These are phyloP conservation scores for Saturnispora sekii DNA, from an alignment of 805 yeast species.

Conservation along the genomic window DNA sequence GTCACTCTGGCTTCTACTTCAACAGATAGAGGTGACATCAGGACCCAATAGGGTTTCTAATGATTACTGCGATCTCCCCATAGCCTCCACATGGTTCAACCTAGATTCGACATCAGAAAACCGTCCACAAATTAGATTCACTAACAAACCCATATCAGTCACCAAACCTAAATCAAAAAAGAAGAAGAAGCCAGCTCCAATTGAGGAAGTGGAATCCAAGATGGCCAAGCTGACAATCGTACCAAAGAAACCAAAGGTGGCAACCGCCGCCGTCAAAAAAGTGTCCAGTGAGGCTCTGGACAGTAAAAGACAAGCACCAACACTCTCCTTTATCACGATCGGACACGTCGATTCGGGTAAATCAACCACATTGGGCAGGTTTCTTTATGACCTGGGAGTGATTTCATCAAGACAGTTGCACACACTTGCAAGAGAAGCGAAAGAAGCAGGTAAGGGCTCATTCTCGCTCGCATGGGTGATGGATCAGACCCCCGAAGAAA, in stretches of 20 bases:
- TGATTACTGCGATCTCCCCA: too few relatives aligned
- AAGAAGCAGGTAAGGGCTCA: conserved; percentile 61
- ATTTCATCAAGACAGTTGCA: conserved; percentile 57
- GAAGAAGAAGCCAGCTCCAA: neutral
- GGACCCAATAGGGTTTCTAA: too few relatives aligned
- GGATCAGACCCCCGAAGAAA: conserved; percentile 73
- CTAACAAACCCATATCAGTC: conserved; percentile 29
- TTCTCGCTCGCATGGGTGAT: conserved; percentile 80
- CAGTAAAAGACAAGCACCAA: conserved; percentile 36
- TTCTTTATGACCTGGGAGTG: conserved; percentile 56
- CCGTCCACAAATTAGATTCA: conserved; percentile 13
- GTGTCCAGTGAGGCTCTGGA: conserved; percentile 16
- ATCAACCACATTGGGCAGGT: conserved; percentile 68
- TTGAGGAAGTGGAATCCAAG: conserved; percentile 2
- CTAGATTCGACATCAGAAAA: too few relatives aligned
- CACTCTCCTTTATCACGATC: conserved; percentile 64
- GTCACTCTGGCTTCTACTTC: too few relatives aligned
- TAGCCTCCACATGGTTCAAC: too few relatives aligned
- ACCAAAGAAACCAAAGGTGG: conserved; percentile 3
- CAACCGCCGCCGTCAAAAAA: neutral
- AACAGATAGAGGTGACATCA: too few relatives aligned
- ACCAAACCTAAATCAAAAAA: conserved; percentile 9
- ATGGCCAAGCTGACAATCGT: conserved; percentile 6
- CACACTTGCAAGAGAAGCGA: conserved; percentile 55
- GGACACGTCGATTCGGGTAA: conserved; percentile 87